A percentile compares a stretch with the other conserved stretches of the same genome.
phyloP scores from a whole-genome alignment of 345 rosid species.

The Gossypium anomalum region DNA sequence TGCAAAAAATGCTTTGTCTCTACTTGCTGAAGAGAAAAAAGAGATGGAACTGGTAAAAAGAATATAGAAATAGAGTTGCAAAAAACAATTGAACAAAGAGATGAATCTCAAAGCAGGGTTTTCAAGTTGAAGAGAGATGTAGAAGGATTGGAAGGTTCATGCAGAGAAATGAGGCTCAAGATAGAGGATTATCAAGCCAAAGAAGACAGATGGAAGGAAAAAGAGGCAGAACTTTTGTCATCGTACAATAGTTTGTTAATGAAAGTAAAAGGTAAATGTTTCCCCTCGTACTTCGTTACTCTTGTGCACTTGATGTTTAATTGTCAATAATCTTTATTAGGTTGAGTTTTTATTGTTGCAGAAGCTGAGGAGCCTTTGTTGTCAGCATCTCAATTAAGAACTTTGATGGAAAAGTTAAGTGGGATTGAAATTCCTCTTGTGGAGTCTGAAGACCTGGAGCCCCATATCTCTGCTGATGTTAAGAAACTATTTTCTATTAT shows the following conservation, averaged over 20 bases:
- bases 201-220: conserved; percentile 58
- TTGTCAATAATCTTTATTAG: background rate
- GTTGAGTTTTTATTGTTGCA: conserved; percentile 24
- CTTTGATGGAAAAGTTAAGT: conserved; percentile 52
- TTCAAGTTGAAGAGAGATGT: conserved; percentile 50
- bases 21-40: conserved; percentile 47
- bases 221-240: conserved; percentile 49
- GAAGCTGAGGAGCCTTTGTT: conserved; percentile 49
- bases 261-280: conserved; percentile 54
- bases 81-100: conserved; percentile 50
- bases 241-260: conserved; percentile 23
- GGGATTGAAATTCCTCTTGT: conserved; percentile 40
- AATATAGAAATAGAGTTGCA: conserved; percentile 25
- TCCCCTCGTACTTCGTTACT: background rate
- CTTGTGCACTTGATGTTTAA: conserved; percentile 8
- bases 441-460: conserved; percentile 33
- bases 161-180: conserved; percentile 43
- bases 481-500: conserved; percentile 54
- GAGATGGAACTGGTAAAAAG: conserved; percentile 44
- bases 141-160: conserved; percentile 44
- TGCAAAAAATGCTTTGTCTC: conserved; percentile 39
- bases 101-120: conserved; percentile 39
- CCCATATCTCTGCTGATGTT: conserved; percentile 36
- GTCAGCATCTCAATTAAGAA: conserved; percentile 46
- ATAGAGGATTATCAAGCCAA: conserved; percentile 39